Evolutionary conservation across 2,329 filamentous ascomycete genomes (phyloP).

Genomic region (Aspergillus sp.): DNA sequence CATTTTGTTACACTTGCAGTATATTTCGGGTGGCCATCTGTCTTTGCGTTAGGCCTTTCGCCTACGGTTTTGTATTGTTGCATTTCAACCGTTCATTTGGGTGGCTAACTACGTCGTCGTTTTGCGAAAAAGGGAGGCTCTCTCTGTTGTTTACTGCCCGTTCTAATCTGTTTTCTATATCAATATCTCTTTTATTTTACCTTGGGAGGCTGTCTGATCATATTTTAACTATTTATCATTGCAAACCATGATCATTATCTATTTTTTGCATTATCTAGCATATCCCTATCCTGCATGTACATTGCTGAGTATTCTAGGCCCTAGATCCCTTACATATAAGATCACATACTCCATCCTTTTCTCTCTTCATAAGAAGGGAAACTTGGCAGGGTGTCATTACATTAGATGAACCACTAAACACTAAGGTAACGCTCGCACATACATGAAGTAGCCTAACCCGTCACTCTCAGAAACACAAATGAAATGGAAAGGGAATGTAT

Average conservation of each 20-base stretch:
- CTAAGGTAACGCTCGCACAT: neutral
- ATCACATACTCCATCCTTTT: neutral
- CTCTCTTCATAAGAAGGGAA: neutral
- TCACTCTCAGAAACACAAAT: neutral
- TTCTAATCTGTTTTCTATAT: conserved; percentile 4
- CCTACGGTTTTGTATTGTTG: neutral
- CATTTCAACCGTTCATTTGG: conserved; percentile 7
- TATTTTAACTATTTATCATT: conserved; percentile 15
- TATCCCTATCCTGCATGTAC: conserved; percentile 6
- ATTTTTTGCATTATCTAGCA: conserved; percentile 1
- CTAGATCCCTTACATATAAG: neutral
- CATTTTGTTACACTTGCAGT: conserved; percentile 15
- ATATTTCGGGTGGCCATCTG: conserved; percentile 23
- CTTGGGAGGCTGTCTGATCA: conserved; percentile 45
- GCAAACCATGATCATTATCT: conserved; percentile 11
- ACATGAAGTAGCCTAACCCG: neutral
- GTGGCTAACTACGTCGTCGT: conserved; percentile 13
- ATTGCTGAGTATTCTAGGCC: neutral
- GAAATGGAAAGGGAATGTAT: too few species aligned
- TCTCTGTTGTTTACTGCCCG: neutral
- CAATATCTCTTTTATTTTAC: conserved; percentile 18
- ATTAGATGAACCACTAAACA: conserved; percentile 6
- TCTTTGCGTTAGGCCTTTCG: conserved; percentile 21
- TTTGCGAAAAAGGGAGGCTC: conserved; percentile 11
- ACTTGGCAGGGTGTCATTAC: neutral